Base-by-base conservation (phyloP, 2,329 filamentous ascomycete species). In the Ophiobolus disseminans region DNA sequence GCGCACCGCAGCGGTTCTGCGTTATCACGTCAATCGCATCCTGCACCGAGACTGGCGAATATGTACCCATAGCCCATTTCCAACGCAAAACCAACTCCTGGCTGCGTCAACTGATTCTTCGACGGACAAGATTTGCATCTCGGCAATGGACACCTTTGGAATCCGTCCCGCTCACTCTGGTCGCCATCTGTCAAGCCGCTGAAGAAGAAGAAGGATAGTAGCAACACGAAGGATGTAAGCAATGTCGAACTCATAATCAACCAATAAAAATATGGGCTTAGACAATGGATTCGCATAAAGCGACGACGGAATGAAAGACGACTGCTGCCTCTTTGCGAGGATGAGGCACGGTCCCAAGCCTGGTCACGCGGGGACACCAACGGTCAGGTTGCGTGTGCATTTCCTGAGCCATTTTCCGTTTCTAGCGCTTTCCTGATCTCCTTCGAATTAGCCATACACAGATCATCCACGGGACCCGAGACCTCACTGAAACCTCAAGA, bases 31-130 rank as follows among this genome's bases (percentile, higher is more conserved):
- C 25, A 28, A n/a, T 28, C 25, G 10, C 9, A 3, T 28, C 9
- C n/a, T 5, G n/a, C 25, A 5, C 25, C 38, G 34, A n/a, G 19
- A 25, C 28, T 30, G 20, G 22, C 14, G 9, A 9, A 21, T 25
- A 22, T n/a, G 36, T 39, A 39, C 36, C 42, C 34, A 38, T 45
- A 45, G 16, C 28, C 42, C 42, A 45, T 45, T 30, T 38, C 42
- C 34, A 45, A 17, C 23, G 42, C 42, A 39, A 45, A 45, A 17
- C 42, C 42, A 25, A 45, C 31, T 35, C 42, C 34, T n/a, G 42
- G 34, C n/a, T 22, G 28, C 23, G 23, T 25, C 16, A 45, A 25
- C 28, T 45, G 42, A 22, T 38, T 13, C 17, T 14, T 45, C 23
- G 42, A 38, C 19, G 34, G 42, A 35, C 42, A 45, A 22, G 21